Percentiles rank a stretch among this genome's conserved stretches.
phyloP scores from a whole-genome alignment of 345 rosid genomes.

The Salix viminalis region DNA sequence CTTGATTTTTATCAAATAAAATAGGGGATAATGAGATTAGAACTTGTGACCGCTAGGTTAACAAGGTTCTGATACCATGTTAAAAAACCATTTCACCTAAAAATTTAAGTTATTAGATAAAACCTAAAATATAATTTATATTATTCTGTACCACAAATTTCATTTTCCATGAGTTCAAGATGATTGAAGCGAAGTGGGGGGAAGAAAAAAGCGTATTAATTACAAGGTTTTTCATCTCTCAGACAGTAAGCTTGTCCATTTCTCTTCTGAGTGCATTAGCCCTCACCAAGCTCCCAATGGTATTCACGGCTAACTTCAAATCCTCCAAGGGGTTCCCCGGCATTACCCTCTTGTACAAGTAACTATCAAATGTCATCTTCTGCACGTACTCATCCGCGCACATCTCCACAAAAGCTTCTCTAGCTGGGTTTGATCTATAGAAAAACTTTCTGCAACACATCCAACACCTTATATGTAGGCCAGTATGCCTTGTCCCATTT shows the following conservation, averaged over 20 bases:
- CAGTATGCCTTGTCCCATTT: constrained; percentile 94
- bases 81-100: too few species aligned
- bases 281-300: constrained; percentile 91
- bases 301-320: constrained; percentile 81
- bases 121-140: too few species aligned
- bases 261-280: constrained; percentile 87
- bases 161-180: too few species aligned
- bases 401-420: constrained; percentile 95
- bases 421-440: constrained; percentile 80
- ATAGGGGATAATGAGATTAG: too few species aligned
- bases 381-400: constrained; percentile 86
- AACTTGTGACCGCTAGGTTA: too few species aligned
- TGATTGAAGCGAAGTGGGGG: too few species aligned
- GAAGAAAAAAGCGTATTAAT: too few species aligned
- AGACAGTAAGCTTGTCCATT: constrained; percentile 73
- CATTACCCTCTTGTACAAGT: constrained; percentile 72
- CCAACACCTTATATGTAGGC: constrained; percentile 90
- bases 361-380: constrained; percentile 95
- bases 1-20: too few species aligned
- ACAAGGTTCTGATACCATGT: too few species aligned
- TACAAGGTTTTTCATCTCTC: constrained; percentile 11
- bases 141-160: too few species aligned
- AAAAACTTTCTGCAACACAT: constrained; percentile 84
- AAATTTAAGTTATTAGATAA: too few species aligned
- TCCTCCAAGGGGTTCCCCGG: constrained; percentile 88